A percentile compares a stretch with the other conserved stretches of the same genome.
phyloP scores from a whole-genome alignment of 148 eudicot species.

The Silene latifolia region DNA sequence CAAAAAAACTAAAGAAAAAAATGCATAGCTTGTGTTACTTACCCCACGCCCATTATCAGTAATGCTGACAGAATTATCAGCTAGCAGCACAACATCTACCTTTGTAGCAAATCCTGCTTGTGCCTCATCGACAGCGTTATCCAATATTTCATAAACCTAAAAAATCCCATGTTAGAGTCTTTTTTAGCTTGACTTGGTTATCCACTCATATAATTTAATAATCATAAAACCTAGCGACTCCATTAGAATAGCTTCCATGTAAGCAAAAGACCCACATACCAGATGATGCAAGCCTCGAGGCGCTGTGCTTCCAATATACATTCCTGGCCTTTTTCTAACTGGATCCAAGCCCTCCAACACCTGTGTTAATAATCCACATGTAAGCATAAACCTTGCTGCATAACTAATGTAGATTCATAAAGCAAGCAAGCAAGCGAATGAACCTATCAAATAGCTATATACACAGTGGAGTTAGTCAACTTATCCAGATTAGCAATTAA shows the following conservation, averaged over 20 bases:
- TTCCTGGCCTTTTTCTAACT: too few relatives aligned
- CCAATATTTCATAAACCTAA: conserved; percentile 94
- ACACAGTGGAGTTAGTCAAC: neutral
- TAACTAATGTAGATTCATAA: conserved; percentile 26
- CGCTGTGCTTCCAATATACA: conserved; percentile 99
- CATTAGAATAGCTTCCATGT: neutral
- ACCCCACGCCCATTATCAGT: too few relatives aligned
- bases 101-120: conserved; percentile 96
- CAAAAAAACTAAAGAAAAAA: too few relatives aligned
- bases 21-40: too few relatives aligned
- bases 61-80: too few relatives aligned
- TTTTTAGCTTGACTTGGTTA: neutral
- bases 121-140: conserved; percentile 92
- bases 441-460: neutral
- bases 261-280: conserved; percentile 37
- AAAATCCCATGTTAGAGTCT: conserved; percentile 10
- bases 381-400: neutral
- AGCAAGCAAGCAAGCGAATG: conserved; percentile 1
- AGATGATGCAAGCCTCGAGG: conserved; percentile 94
- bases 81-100: too few relatives aligned
- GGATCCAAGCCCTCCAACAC: too few relatives aligned
- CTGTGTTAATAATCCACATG: conserved; percentile 15
- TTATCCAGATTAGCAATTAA: too few relatives aligned
- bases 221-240: neutral
- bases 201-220: neutral